A percentile compares a stretch with the other conserved stretches of the same genome.
phyloP scores from a whole-genome alignment of 805 yeast genomes.

The Candida berthetii region DNA sequence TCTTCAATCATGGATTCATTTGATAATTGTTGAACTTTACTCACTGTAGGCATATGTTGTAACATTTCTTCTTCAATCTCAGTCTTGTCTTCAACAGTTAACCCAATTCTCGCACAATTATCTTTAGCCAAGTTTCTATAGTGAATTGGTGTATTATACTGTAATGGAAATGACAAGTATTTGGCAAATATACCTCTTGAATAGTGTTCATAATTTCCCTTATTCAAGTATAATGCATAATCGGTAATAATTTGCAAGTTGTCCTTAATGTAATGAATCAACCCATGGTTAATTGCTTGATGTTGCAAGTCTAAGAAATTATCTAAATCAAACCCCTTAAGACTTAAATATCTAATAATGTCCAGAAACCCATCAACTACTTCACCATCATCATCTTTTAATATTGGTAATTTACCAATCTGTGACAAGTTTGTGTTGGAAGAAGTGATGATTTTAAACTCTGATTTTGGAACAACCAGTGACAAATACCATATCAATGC shows the following conservation, averaged over 20 bases:
- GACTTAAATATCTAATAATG: conserved; percentile 27
- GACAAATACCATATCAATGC: conserved; percentile 40
- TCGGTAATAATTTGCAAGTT: conserved; percentile 42
- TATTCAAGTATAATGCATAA: conserved; percentile 51
- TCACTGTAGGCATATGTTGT: conserved; percentile 18
- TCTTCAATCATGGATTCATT: conserved; percentile 38
- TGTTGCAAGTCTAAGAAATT: conserved; percentile 13
- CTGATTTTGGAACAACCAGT: conserved; percentile 15
- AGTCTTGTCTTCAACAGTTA: conserved; percentile 23
- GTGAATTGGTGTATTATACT: conserved; percentile 58
- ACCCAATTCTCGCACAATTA: conserved; percentile 25
- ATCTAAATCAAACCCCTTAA: conserved; percentile 6
- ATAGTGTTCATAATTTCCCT: conserved; percentile 51
- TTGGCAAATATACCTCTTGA: conserved; percentile 48
- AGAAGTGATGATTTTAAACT: conserved; percentile 41
- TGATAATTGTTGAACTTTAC: conserved; percentile 68
- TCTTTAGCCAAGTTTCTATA: conserved; percentile 27
- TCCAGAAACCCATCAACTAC: conserved; percentile 35
- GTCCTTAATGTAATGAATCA: conserved; percentile 33
- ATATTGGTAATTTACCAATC: conserved; percentile 43
- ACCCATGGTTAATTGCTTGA: conserved; percentile 36
- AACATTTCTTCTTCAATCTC: conserved; percentile 22
- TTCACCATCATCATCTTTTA: conserved; percentile 18
- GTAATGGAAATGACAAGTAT: conserved; percentile 66
- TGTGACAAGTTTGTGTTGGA: conserved; percentile 51